A percentile compares a stretch with the other conserved stretches of the same genome.
phyloP scores from a whole-genome alignment of 2,329 filamentous ascomycete genomes.

The Zarea fungicola region DNA sequence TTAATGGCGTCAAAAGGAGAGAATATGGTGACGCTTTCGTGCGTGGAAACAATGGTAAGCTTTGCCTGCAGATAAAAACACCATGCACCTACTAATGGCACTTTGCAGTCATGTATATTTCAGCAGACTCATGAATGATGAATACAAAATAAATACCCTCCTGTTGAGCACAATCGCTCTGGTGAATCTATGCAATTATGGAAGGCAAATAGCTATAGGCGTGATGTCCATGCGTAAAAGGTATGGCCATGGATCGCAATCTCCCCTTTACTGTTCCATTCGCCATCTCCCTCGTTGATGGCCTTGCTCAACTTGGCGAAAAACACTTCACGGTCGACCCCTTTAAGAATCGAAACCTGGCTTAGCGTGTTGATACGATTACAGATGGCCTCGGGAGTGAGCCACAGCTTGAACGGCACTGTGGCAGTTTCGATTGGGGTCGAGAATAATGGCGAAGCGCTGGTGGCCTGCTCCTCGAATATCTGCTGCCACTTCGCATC shows the following conservation, averaged over 20 bases:
- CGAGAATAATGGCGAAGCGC: conserved; percentile 46
- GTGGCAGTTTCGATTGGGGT: conserved; percentile 55
- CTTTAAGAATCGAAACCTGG: conserved; percentile 57
- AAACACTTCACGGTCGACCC: conserved; percentile 43
- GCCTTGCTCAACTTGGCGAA: conserved; percentile 48
- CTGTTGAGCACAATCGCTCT: conserved; percentile 1
- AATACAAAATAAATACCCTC: conserved; percentile 16
- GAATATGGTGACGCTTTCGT: conserved; percentile 94
- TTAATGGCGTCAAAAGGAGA: conserved; percentile 76
- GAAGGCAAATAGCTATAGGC: conserved; percentile 33
- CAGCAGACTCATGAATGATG: conserved; percentile 45
- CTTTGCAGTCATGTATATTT: conserved; percentile 67
- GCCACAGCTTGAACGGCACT: conserved; percentile 52
- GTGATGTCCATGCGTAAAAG: conserved; percentile 57
- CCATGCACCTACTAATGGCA: neutral
- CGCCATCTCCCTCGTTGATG: conserved; percentile 46
- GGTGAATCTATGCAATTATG: too few species aligned
- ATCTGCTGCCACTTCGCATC: conserved; percentile 58
- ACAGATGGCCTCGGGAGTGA: conserved; percentile 57
- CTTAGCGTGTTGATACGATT: conserved; percentile 60
- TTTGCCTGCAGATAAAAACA: neutral
- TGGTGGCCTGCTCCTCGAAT: conserved; percentile 54
- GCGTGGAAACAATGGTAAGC: conserved; percentile 85
- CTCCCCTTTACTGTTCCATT: conserved; percentile 56
- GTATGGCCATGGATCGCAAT: conserved; percentile 61